phyloP scores from a whole-genome alignment of 352 stramenopile species.

The Phytophthora megakarya region DNA sequence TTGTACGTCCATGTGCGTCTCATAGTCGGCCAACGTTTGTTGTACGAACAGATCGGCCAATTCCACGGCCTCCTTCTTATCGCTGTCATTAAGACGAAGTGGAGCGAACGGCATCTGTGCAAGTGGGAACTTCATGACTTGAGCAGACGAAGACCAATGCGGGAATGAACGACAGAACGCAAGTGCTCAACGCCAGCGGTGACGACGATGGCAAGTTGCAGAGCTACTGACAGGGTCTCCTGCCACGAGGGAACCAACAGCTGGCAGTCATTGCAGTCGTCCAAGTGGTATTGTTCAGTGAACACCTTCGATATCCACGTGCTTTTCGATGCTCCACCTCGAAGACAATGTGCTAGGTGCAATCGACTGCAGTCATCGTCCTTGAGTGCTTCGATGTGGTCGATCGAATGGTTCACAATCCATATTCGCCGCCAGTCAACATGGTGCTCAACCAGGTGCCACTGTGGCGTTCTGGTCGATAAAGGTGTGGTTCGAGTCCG shows the following conservation, averaged over 20 bases:
- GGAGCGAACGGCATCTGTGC: conserved; percentile 39
- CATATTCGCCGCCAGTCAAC: not conserved
- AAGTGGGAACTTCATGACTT: conserved; percentile 40
- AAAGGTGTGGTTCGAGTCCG: conserved; percentile 11
- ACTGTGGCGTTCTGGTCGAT: conserved; percentile 6
- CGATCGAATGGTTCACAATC: not conserved
- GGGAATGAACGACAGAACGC: conserved; percentile 14
- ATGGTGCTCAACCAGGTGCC: not conserved
- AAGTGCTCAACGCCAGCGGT: conserved; percentile 13
- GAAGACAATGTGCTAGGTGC: not conserved
- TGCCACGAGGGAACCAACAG: conserved; percentile 21
- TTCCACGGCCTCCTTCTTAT: conserved; percentile 28
- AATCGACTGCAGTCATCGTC: conserved; percentile 3
- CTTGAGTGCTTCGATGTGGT: not conserved
- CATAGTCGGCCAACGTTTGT: conserved; percentile 41
- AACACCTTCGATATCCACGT: conserved; percentile 5
- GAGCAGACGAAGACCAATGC: conserved; percentile 13
- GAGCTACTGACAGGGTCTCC: conserved; percentile 19
- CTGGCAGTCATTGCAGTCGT: conserved; percentile 23
- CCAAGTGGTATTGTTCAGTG: conserved; percentile 7
- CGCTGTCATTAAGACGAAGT: conserved; percentile 26
- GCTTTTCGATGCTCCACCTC: conserved; percentile 5
- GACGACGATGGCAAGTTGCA: conserved; percentile 22
- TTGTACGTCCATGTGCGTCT: conserved; percentile 28
- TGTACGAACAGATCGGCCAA: conserved; percentile 42